phyloP scores from a whole-genome alignment of 2,329 filamentous ascomycete genomes.

The Neofusicoccum sp. region DNA sequence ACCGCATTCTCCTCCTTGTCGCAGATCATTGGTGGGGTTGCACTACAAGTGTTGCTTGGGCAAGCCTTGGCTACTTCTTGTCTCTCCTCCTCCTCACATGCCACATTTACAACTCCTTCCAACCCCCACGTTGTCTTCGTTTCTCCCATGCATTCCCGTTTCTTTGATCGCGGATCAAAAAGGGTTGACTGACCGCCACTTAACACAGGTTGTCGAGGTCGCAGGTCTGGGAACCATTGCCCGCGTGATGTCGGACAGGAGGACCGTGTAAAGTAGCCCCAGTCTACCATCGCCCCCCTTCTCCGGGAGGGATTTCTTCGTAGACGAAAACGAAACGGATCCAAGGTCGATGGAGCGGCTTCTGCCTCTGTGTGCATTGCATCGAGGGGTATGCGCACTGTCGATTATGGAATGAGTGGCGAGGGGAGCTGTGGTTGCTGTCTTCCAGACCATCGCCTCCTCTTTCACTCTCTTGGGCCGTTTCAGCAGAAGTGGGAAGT shows the following conservation, averaged over 20 bases:
- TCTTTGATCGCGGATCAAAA: constrained; percentile 6
- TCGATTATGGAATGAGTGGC: too few relatives aligned
- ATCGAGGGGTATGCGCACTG: too few relatives aligned
- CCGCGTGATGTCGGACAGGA: constrained; percentile 93
- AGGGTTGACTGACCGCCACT: neutral
- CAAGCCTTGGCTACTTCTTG: neutral
- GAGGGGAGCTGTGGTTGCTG: too few relatives aligned
- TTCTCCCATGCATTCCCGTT: constrained; percentile 6
- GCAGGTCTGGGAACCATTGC: constrained; percentile 87
- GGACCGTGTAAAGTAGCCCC: constrained; percentile 66
- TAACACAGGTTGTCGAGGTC: constrained; percentile 74
- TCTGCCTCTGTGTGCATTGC: too few relatives aligned
- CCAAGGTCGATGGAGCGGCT: too few relatives aligned
- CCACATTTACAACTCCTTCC: neutral
- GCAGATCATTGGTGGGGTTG: constrained; percentile 18
- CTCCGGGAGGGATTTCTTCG: too few relatives aligned
- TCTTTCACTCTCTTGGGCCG: too few relatives aligned
- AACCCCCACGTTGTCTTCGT: neutral
- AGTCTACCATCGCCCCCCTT: neutral
- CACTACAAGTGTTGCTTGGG: constrained; percentile 11
- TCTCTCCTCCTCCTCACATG: constrained; percentile 1
- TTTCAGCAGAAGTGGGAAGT: too few relatives aligned
- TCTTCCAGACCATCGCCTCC: too few relatives aligned
- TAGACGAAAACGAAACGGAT: too few relatives aligned
- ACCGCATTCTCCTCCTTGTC: constrained; percentile 8